phyloP scores from a whole-genome alignment of 2,329 filamentous ascomycete genomes.

The Fusarium xyrophilum region DNA sequence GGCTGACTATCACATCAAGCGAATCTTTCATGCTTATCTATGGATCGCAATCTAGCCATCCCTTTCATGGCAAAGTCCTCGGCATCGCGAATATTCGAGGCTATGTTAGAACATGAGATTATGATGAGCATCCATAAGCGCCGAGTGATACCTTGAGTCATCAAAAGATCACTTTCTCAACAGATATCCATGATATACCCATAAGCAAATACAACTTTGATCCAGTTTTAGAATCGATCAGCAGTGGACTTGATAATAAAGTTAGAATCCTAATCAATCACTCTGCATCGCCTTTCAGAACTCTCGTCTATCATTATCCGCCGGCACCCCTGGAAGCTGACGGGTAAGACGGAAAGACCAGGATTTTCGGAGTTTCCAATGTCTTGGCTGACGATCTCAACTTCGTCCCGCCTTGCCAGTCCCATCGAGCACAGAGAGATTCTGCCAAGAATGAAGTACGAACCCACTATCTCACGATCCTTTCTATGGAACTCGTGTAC shows the following conservation, averaged over 20 bases:
- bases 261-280: background rate
- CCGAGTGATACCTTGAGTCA: background rate
- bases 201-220: background rate
- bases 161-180: rapidly evolving
- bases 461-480: slow-evolving; percentile 1
- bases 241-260: background rate
- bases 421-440: background rate
- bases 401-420: background rate
- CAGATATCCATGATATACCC: rapidly evolving
- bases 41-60: background rate
- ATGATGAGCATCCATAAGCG: background rate
- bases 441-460: background rate
- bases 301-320: background rate
- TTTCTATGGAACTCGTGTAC: slow-evolving; percentile 5
- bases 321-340: background rate
- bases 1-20: background rate
- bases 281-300: background rate
- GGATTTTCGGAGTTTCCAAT: background rate
- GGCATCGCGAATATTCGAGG: background rate
- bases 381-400: slow-evolving; percentile 1
- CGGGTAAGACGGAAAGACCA: background rate
- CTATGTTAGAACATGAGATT: background rate
- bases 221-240: background rate
- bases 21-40: background rate
- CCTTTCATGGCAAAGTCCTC: background rate